A percentile compares a stretch with the other conserved stretches of the same genome.
Evolutionary conservation across 2,329 filamentous ascomycete species (phyloP).

Genomic region (Penicillium sumatraense): DNA sequence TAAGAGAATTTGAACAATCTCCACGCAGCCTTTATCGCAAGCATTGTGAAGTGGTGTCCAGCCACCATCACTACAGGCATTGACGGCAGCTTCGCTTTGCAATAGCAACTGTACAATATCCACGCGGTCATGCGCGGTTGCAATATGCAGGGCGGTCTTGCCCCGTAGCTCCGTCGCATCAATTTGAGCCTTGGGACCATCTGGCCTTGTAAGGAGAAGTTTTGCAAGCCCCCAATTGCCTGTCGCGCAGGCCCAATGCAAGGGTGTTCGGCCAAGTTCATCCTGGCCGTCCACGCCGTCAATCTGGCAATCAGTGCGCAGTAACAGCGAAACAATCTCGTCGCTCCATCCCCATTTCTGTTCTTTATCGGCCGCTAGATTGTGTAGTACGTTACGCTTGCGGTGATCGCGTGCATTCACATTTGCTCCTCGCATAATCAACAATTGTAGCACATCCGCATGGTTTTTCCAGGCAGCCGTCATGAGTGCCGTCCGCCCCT

Average conservation of each 20-base stretch:
- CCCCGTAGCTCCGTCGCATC: slow-evolving; percentile 46
- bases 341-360: slow-evolving; percentile 51
- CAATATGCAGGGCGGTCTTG: slow-evolving; percentile 56
- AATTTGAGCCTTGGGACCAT: slow-evolving; percentile 44
- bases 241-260: slow-evolving; percentile 64
- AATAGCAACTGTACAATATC: slow-evolving; percentile 48
- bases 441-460: slow-evolving; percentile 41
- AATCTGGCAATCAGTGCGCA: slow-evolving; percentile 45
- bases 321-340: slow-evolving; percentile 48
- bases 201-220: slow-evolving; percentile 47
- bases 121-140: slow-evolving; percentile 49
- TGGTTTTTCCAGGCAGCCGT: slow-evolving; percentile 51
- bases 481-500: slow-evolving; percentile 50
- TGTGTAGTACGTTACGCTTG: slow-evolving; percentile 44
- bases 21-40: slow-evolving; percentile 53
- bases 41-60: slow-evolving; percentile 61
- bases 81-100: slow-evolving; percentile 50
- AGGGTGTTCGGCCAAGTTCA: slow-evolving; percentile 55
- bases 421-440: slow-evolving; percentile 43
- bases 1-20: slow-evolving; percentile 52
- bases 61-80: slow-evolving; percentile 54
- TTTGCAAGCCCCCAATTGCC: slow-evolving; percentile 57
- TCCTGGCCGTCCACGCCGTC: slow-evolving; percentile 48
- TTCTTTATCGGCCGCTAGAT: slow-evolving; percentile 51
- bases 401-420: slow-evolving; percentile 39